Evolutionary conservation across 2,329 filamentous ascomycete species (phyloP).

Genomic region (Trichoderma sp.): DNA sequence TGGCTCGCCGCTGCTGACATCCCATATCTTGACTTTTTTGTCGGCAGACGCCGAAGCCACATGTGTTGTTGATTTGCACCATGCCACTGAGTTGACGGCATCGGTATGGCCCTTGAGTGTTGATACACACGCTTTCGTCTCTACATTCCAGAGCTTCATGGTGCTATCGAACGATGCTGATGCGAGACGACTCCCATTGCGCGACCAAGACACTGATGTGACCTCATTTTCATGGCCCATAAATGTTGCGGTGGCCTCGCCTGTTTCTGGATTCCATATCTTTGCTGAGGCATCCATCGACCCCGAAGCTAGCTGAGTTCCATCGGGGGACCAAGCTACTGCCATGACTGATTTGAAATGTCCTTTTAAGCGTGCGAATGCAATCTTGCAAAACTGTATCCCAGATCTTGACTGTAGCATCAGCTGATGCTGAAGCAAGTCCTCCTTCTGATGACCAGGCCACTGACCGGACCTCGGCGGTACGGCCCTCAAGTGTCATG

Average conservation of each 20-base stretch:
- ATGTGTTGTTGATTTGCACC: too few relatives aligned
- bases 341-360: neutral
- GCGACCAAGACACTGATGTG: neutral
- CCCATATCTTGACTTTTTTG: too few relatives aligned
- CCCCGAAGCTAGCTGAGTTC: neutral
- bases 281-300: neutral
- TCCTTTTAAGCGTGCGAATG: neutral
- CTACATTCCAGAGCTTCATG: too few relatives aligned
- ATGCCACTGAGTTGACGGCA: too few relatives aligned
- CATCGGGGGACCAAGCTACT: neutral
- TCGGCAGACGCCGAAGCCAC: too few relatives aligned
- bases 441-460: neutral
- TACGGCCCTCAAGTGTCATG: neutral
- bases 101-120: too few relatives aligned
- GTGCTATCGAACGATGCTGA: too few relatives aligned
- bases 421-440: neutral
- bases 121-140: too few relatives aligned
- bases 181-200: too few relatives aligned
- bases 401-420: neutral
- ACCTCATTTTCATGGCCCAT: neutral
- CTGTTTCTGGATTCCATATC: neutral
- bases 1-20: too few relatives aligned
- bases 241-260: neutral
- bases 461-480: neutral
- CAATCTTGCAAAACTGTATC: neutral